Conservation (phyloP, 352 stramenopile genomes). For the Phytophthora melonis region DNA sequence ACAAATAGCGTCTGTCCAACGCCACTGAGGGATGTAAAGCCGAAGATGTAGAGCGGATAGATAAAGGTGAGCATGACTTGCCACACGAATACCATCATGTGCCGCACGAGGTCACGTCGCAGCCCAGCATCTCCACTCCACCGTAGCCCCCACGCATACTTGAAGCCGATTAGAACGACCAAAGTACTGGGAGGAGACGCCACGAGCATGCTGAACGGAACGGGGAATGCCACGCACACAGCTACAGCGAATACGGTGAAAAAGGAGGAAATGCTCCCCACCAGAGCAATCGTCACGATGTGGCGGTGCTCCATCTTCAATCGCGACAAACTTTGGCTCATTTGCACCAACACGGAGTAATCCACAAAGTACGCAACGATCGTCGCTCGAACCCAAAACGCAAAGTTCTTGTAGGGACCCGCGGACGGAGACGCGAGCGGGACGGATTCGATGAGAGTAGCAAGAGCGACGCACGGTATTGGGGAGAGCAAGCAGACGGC, state of each 20-base stretch:
- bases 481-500: neutral
- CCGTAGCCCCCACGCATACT: neutral
- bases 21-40: neutral
- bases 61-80: neutral
- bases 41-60: neutral
- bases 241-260: neutral
- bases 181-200: neutral
- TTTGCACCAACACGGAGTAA: neutral
- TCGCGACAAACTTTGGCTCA: neutral
- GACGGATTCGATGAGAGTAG: neutral
- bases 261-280: neutral
- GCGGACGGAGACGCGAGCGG: neutral
- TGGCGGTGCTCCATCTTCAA: neutral
- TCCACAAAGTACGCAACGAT: constrained; percentile 1
- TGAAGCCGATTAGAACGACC: neutral
- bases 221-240: neutral
- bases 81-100: neutral
- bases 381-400: neutral
- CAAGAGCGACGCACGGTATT: neutral
- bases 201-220: constrained; percentile 8
- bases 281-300: neutral
- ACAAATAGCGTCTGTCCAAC: neutral
- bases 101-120: neutral
- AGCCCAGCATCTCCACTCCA: neutral
- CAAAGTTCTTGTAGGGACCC: constrained; percentile 1